These are phyloP conservation scores for Lachnum nothofagi DNA, from an alignment of 2,329 filamentous ascomycete species.

Conservation along the genomic window DNA sequence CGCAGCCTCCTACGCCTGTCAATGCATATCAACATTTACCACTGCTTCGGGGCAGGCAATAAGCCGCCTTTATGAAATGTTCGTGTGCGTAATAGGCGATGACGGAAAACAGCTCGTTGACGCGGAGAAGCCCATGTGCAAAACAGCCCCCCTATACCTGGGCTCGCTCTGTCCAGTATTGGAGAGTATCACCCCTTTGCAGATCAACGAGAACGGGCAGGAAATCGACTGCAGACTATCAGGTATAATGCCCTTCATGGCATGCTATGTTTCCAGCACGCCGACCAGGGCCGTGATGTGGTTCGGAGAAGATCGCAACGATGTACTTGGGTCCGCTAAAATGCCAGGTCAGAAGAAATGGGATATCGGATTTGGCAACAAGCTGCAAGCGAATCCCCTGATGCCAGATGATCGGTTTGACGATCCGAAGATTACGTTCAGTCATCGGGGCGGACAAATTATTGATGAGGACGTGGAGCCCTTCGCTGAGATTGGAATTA, in stretches of 20 bases:
- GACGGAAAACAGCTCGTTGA: slow-evolving; percentile 27
- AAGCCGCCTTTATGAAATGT: slow-evolving; percentile 35
- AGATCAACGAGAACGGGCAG: neutral
- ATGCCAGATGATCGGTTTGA: slow-evolving; percentile 5
- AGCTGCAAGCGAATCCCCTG: neutral
- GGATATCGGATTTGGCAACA: slow-evolving; percentile 7
- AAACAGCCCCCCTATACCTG: slow-evolving; percentile 8
- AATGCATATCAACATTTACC: slow-evolving; percentile 27
- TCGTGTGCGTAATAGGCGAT: slow-evolving; percentile 30
- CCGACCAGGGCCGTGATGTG: slow-evolving; percentile 36
- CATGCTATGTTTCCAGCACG: slow-evolving; percentile 39
- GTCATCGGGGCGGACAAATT: slow-evolving; percentile 10
- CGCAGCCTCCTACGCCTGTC: slow-evolving; percentile 34
- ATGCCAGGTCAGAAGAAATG: slow-evolving; percentile 36
- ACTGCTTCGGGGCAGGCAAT: slow-evolving; percentile 19
- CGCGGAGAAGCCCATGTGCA: slow-evolving; percentile 17
- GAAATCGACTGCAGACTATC: slow-evolving; percentile 33
- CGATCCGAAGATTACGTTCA: slow-evolving; percentile 16
- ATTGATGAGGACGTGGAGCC: slow-evolving; percentile 19
- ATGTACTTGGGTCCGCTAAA: slow-evolving; percentile 39
- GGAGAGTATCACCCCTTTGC: neutral
- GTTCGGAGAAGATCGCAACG: slow-evolving; percentile 40
- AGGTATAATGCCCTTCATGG: slow-evolving; percentile 40
- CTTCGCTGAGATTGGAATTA: too few species aligned
- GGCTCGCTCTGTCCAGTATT: slow-evolving; percentile 17